phyloP scores from a whole-genome alignment of 2,329 filamentous ascomycete genomes.

The Claviceps fusiformis region DNA sequence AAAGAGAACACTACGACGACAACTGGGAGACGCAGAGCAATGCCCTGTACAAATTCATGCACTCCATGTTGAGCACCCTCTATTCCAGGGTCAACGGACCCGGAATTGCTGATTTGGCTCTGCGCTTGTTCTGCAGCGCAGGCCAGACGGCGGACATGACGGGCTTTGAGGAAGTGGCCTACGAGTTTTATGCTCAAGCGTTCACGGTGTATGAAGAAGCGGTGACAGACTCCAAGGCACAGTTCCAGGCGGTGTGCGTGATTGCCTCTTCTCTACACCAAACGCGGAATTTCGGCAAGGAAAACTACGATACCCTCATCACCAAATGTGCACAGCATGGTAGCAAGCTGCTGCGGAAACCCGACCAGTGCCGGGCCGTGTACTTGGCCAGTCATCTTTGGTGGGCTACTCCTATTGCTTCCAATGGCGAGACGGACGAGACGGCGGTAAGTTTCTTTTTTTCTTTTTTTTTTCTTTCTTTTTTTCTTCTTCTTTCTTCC shows the following conservation, averaged over 20 bases:
- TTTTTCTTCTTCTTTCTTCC: no score
- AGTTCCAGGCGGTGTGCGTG: conserved; percentile 95
- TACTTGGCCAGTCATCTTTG: conserved; percentile 94
- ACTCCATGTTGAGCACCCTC: conserved; percentile 71
- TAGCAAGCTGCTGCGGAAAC: conserved; percentile 93
- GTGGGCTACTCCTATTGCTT: conserved; percentile 83
- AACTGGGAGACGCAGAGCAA: conserved; percentile 54
- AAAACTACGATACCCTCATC: conserved; percentile 97
- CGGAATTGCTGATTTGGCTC: conserved; percentile 71
- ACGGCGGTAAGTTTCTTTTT: conserved; percentile 44
- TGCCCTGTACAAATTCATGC: conserved; percentile 88
- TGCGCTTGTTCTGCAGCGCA: conserved; percentile 81
- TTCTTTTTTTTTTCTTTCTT: no score
- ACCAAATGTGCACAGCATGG: conserved; percentile 95
- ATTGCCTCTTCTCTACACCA: conserved; percentile 82
- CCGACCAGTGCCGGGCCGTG: conserved; percentile 92
- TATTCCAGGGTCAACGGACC: conserved; percentile 70
- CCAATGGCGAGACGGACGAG: conserved; percentile 66
- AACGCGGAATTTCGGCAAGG: conserved; percentile 80
- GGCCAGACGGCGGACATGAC: conserved; percentile 87
- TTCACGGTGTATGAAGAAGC: conserved; percentile 97
- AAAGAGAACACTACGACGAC: conserved; percentile 68
- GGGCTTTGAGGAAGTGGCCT: conserved; percentile 88
- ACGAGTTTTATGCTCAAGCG: conserved; percentile 96
- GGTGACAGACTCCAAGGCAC: conserved; percentile 86